Conservation (phyloP, 352 stramenopile species). For the Paralagenidium karlingii region DNA sequence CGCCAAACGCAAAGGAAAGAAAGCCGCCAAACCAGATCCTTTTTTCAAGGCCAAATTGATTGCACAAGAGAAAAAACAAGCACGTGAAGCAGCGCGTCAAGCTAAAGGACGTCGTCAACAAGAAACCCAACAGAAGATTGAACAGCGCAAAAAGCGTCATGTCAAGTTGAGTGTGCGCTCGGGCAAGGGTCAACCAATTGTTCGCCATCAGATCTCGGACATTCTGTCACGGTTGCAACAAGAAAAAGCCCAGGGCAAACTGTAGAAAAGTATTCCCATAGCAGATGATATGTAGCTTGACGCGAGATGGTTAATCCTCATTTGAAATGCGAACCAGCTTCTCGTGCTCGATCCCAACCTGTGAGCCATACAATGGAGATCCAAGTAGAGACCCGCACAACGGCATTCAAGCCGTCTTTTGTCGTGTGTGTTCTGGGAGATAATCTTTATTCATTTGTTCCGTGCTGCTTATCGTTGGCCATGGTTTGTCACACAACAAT, state of each 20-base stretch:
- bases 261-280: too few relatives aligned
- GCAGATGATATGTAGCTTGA: too few relatives aligned
- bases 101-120: constrained; percentile 37
- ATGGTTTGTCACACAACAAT: too few relatives aligned
- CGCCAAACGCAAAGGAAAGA: constrained; percentile 4
- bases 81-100: constrained; percentile 24
- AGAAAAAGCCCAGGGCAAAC: constrained; percentile 7
- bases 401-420: too few relatives aligned
- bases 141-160: constrained; percentile 74
- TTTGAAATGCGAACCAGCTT: too few relatives aligned
- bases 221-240: constrained; percentile 58
- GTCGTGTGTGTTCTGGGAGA: too few relatives aligned
- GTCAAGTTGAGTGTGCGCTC: constrained; percentile 77
- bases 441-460: too few relatives aligned
- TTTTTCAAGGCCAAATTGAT: constrained; percentile 82
- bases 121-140: constrained; percentile 62
- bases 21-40: constrained; percentile 44
- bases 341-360: too few relatives aligned
- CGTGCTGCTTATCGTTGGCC: too few relatives aligned
- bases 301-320: too few relatives aligned
- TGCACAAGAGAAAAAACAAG: constrained; percentile 29
- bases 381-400: not conserved
- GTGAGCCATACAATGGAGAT: too few relatives aligned
- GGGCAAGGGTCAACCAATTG: constrained; percentile 60
- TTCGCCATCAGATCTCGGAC: constrained; percentile 79